These are phyloP conservation scores for Tulasnella sp. DNA, from an alignment of 768 basidiomycete genomes.

Conservation along the genomic window DNA sequence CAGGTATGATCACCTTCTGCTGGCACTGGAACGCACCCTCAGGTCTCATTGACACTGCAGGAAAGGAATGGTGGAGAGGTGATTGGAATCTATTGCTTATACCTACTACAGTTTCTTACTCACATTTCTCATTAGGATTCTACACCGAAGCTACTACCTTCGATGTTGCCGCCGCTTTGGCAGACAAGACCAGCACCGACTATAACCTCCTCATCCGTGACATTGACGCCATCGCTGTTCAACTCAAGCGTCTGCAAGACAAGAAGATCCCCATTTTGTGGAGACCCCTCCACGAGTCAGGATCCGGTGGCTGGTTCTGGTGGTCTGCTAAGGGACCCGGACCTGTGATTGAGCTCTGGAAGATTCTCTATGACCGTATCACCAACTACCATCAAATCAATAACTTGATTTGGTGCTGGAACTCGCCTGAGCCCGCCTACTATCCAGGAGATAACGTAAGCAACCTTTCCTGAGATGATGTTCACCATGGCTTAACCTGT, in stretches of 20 bases:
- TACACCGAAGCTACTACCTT: conserved; percentile 13
- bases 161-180: conserved; percentile 15
- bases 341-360: conserved; percentile 10
- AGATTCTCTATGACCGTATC: conserved; percentile 13
- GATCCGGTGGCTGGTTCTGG: conserved; percentile 16
- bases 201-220: conserved; percentile 14
- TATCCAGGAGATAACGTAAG: conserved; percentile 14
- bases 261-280: conserved; percentile 11
- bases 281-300: conserved; percentile 15
- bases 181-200: conserved; percentile 9
- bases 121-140: conserved; percentile 1
- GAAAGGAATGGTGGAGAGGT: conserved; percentile 9
- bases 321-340: conserved; percentile 14
- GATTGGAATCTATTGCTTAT: background rate
- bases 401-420: conserved; percentile 17
- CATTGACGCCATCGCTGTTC: conserved; percentile 14
- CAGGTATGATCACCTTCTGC: conserved; percentile 9
- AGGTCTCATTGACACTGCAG: conserved; percentile 9
- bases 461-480: background rate
- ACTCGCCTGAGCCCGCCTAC: conserved; percentile 11
- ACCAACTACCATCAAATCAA: conserved; percentile 15
- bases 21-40: conserved; percentile 17
- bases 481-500: background rate
- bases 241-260: conserved; percentile 12
- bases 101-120: background rate